These are phyloP conservation scores for Dipodascopsis uninucleata DNA, from an alignment of 805 yeast species.

Conservation along the genomic window DNA sequence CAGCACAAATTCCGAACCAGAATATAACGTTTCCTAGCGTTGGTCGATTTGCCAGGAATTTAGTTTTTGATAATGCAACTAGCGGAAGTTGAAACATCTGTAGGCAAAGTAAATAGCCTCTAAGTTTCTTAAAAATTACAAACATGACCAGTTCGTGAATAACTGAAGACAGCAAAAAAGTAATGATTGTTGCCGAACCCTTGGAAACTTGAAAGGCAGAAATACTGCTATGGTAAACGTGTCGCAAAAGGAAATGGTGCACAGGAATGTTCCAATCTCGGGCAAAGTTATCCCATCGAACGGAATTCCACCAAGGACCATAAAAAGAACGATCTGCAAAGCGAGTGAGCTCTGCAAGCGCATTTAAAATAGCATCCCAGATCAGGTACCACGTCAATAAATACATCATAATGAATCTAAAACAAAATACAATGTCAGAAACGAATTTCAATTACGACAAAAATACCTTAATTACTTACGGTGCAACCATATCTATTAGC, in stretches of 20 bases:
- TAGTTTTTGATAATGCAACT: constrained; percentile 58
- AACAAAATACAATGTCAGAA: neutral
- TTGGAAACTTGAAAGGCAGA: constrained; percentile 67
- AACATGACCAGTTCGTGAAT: constrained; percentile 93
- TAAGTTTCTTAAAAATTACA: constrained; percentile 69
- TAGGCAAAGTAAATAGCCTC: constrained; percentile 74
- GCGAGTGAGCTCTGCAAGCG: constrained; percentile 79
- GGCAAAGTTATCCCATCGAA: constrained; percentile 89
- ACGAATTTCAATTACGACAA: neutral
- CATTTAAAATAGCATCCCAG: constrained; percentile 92
- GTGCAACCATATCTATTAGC: constrained; percentile 70
- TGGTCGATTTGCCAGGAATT: constrained; percentile 51
- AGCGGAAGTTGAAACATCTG: constrained; percentile 90
- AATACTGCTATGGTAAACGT: constrained; percentile 88
- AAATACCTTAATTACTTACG: constrained; percentile 33
- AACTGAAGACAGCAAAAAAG: constrained; percentile 73
- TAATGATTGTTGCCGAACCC: constrained; percentile 57
- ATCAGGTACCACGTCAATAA: constrained; percentile 78
- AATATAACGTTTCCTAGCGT: constrained; percentile 75
- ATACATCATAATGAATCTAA: constrained; percentile 61
- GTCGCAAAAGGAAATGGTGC: constrained; percentile 81
- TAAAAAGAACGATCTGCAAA: constrained; percentile 92
- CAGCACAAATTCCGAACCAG: constrained; percentile 88
- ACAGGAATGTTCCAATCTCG: constrained; percentile 95
- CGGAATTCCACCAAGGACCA: constrained; percentile 97